Evolutionary conservation across 345 rosid genomes (phyloP).

Genomic region (Lepidium didymum): DNA sequence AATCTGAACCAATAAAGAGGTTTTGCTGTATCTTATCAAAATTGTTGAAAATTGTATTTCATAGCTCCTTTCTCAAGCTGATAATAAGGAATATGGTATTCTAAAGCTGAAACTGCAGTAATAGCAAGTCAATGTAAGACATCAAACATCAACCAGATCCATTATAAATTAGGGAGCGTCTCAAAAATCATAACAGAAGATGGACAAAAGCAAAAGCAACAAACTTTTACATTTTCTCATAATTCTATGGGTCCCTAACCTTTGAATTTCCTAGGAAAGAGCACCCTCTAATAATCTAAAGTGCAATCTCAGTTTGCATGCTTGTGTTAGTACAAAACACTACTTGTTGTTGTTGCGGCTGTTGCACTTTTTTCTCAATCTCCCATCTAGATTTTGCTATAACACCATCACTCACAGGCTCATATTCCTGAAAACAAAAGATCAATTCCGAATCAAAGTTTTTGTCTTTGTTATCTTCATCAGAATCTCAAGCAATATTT

Average conservation of each 20-base stretch:
- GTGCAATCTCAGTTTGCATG: slow-evolving; percentile 52
- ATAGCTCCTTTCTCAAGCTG: no score
- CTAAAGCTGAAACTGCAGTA: no score
- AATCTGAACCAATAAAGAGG: no score
- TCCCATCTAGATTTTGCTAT: slow-evolving; percentile 80
- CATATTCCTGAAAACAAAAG: slow-evolving; percentile 52
- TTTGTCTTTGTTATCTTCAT: slow-evolving; percentile 6
- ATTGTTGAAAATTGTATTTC: no score
- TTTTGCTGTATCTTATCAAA: no score
- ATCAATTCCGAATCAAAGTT: neutral
- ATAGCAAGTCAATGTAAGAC: neutral
- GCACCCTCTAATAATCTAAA: slow-evolving; percentile 22
- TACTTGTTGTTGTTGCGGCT: slow-evolving; percentile 16
- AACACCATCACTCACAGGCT: slow-evolving; percentile 73
- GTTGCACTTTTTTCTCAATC: slow-evolving; percentile 44
- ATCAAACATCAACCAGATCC: neutral
- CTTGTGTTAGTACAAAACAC: slow-evolving; percentile 32
- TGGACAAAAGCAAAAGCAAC: neutral
- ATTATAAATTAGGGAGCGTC: neutral
- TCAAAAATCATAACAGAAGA: neutral
- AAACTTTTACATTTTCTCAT: neutral
- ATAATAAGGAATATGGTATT: no score
- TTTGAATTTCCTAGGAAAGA: neutral
- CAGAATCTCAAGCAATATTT: neutral
- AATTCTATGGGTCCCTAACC: neutral